Evolutionary conservation across 495 filamentous ascomycete species (phyloP).

Genomic region (Sordaria brevicollis): DNA sequence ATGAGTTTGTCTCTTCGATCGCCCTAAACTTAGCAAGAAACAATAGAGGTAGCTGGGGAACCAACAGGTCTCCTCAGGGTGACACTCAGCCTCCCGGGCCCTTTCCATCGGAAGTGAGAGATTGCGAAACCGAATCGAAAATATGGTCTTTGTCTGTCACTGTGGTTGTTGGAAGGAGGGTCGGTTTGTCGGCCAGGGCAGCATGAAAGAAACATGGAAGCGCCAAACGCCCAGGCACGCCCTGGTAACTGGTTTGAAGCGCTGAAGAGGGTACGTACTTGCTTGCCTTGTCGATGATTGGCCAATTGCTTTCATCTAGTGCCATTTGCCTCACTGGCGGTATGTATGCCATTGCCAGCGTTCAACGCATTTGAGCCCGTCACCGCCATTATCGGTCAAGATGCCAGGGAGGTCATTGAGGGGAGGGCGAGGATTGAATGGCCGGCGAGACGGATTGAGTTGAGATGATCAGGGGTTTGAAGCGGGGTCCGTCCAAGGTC

Average conservation of each 20-base stretch:
- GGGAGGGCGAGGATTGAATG: neutral
- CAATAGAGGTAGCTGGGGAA: neutral
- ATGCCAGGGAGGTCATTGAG: neutral
- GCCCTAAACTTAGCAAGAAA: neutral
- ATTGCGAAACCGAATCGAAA: neutral
- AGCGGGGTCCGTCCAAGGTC: neutral
- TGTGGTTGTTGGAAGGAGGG: neutral
- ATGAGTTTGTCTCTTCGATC: neutral
- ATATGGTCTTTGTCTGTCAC: neutral
- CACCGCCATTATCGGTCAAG: neutral
- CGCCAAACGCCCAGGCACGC: neutral
- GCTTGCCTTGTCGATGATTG: neutral
- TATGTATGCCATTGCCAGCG: neutral
- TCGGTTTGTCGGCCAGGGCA: neutral
- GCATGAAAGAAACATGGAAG: neutral
- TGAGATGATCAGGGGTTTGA: neutral
- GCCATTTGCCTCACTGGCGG: neutral
- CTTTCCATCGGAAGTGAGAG: neutral
- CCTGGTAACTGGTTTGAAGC: neutral
- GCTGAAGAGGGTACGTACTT: neutral
- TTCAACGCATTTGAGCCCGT: neutral
- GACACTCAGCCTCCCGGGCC: neutral
- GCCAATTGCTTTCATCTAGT: neutral
- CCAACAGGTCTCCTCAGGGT: neutral
- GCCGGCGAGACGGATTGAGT: neutral